Percentiles rank a stretch among this genome's conserved stretches.
These are phyloP conservation scores for Apiotrichum siamense DNA, from an alignment of 1,284 basidiomycete species.

Conservation along the genomic window DNA sequence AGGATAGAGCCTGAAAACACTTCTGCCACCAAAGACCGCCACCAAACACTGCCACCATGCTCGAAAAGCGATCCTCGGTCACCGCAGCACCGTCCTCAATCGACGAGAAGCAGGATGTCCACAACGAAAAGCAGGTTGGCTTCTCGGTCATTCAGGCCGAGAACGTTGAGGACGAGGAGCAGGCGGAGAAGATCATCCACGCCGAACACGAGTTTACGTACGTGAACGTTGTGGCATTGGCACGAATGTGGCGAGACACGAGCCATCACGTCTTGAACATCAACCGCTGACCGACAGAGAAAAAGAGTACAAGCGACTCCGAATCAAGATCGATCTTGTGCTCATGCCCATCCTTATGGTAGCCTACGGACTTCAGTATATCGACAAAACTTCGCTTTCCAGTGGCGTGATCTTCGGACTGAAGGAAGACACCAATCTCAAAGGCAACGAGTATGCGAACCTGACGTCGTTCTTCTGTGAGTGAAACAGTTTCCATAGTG, in stretches of 20 bases:
- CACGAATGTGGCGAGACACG: too few species aligned
- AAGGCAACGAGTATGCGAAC: slow-evolving; percentile 18
- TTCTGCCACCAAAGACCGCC: too few species aligned
- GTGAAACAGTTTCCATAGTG: slow-evolving; percentile 1
- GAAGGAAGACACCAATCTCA: slow-evolving; percentile 17
- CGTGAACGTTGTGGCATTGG: neutral
- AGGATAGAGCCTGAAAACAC: too few species aligned
- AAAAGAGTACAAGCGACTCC: slow-evolving; percentile 15
- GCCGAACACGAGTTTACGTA: slow-evolving; percentile 3
- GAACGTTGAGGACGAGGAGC: neutral
- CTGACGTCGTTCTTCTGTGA: slow-evolving; percentile 22
- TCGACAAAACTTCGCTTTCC: slow-evolving; percentile 20
- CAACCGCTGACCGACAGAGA: neutral
- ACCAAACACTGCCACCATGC: too few species aligned
- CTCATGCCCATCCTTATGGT: slow-evolving; percentile 13
- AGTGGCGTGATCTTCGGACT: slow-evolving; percentile 22
- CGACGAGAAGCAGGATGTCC: too few species aligned
- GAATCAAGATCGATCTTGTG: slow-evolving; percentile 14
- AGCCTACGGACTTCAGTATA: neutral
- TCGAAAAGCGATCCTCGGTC: too few species aligned
- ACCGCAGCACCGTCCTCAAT: too few species aligned
- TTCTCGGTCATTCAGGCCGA: neutral
- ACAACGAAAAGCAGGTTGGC: neutral
- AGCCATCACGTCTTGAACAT: too few species aligned
- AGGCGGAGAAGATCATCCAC: neutral